These are phyloP conservation scores for Lodderomyces parapsilosis DNA, from an alignment of 1,139 yeast genomes.

Conservation along the genomic window DNA sequence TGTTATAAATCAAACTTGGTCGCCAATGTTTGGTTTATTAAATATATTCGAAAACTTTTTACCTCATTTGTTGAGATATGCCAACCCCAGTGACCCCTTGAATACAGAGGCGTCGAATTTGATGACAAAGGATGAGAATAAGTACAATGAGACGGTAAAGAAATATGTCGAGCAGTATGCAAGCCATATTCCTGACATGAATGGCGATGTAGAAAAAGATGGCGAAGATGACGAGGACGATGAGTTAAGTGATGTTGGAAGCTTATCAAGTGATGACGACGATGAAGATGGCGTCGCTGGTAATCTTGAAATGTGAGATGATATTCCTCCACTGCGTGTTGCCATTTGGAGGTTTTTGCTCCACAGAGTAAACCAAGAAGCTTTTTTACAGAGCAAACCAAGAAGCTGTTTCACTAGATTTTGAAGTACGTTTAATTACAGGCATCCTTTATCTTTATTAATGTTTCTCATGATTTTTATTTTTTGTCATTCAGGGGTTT, in stretches of 20 bases:
- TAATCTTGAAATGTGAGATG: conserved; percentile 4
- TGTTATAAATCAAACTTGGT: conserved; percentile 97
- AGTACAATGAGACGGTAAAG: conserved; percentile 69
- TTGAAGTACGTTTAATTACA: too few species aligned
- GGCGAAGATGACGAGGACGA: conserved; percentile 48
- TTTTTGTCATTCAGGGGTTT: neutral
- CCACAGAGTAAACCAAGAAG: too few species aligned
- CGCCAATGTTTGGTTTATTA: conserved; percentile 91
- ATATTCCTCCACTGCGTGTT: too few species aligned
- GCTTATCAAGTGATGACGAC: conserved; percentile 50
- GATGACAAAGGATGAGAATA: conserved; percentile 66
- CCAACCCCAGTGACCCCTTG: conserved; percentile 92
- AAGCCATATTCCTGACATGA: conserved; percentile 23
- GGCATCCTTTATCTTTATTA: neutral
- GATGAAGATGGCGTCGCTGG: conserved; percentile 12
- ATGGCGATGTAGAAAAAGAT: conserved; percentile 33
- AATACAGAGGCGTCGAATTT: conserved; percentile 89
- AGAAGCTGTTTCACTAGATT: too few species aligned
- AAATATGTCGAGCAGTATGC: conserved; percentile 79
- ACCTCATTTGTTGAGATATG: conserved; percentile 89
- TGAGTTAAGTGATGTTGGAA: conserved; percentile 50
- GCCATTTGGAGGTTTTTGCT: too few species aligned
- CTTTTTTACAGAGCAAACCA: too few species aligned
- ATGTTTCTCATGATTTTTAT: conserved; percentile 1
- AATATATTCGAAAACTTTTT: conserved; percentile 91